Evolutionary conservation across 176 grass and related monocot species (phyloP).

Genomic region (Musa schizocarpa): DNA sequence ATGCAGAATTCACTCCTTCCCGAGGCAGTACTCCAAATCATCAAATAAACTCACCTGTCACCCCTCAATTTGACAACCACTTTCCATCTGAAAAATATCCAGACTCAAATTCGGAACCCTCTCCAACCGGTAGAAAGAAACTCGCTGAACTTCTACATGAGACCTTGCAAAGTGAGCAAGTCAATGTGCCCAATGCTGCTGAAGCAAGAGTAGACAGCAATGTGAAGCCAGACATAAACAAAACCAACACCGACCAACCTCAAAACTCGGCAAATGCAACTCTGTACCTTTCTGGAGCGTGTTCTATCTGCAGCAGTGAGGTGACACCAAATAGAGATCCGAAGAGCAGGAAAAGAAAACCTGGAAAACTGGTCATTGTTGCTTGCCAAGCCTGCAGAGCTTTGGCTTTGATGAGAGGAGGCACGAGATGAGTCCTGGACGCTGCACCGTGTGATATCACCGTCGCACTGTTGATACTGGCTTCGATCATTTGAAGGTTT

Average conservation of each 20-base stretch:
- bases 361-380: slow-evolving; percentile 49
- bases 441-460: slow-evolving; percentile 35
- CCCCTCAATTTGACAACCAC: slow-evolving; percentile 23
- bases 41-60: slow-evolving; percentile 30
- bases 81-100: slow-evolving; percentile 21
- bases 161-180: slow-evolving; percentile 18
- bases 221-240: slow-evolving; percentile 13
- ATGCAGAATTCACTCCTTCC: slow-evolving; percentile 91
- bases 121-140: slow-evolving; percentile 67
- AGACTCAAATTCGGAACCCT: slow-evolving; percentile 55
- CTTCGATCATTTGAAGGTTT: too few species aligned
- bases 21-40: slow-evolving; percentile 63
- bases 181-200: not conserved
- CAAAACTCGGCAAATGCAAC: slow-evolving; percentile 6
- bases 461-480: too few species aligned
- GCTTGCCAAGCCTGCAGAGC: slow-evolving; percentile 50
- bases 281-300: slow-evolving; percentile 25
- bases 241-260: slow-evolving; percentile 17
- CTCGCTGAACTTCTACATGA: slow-evolving; percentile 63
- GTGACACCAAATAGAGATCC: slow-evolving; percentile 17
- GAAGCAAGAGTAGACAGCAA: slow-evolving; percentile 15
- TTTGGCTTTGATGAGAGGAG: slow-evolving; percentile 45
- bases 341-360: slow-evolving; percentile 42
- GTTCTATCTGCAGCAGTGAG: slow-evolving; percentile 25
- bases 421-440: slow-evolving; percentile 36